These are phyloP conservation scores for Didymellaceae sp. DNA, from an alignment of 2,329 filamentous ascomycete genomes.

Conservation along the genomic window DNA sequence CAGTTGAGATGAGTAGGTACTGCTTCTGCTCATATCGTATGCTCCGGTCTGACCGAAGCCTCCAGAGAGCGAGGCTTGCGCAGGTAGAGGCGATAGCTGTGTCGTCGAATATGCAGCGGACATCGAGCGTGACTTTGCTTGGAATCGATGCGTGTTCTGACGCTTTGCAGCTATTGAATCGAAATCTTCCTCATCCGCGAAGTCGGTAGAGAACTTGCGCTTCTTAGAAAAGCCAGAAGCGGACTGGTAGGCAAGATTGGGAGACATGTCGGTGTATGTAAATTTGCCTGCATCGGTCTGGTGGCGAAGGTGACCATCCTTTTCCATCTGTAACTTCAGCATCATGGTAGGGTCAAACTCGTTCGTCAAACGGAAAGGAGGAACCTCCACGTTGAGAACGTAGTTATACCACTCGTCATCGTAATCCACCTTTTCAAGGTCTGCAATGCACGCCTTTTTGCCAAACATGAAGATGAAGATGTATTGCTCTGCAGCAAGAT, in stretches of 20 bases:
- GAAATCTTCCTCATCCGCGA: constrained; percentile 36
- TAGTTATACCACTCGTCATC: constrained; percentile 71
- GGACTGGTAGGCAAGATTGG: constrained; percentile 41
- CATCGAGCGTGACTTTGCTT: constrained; percentile 40
- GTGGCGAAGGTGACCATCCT: constrained; percentile 58
- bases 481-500: constrained; percentile 67
- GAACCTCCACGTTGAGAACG: constrained; percentile 73
- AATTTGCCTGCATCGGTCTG: constrained; percentile 66
- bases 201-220: constrained; percentile 43
- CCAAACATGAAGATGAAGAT: constrained; percentile 76
- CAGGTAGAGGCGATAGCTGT: constrained; percentile 48
- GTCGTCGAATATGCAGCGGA: constrained; percentile 42
- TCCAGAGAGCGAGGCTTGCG: constrained; percentile 45
- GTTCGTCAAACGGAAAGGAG: constrained; percentile 65
- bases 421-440: constrained; percentile 66
- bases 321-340: constrained; percentile 66
- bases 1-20: constrained; percentile 39
- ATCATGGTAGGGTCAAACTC: constrained; percentile 63
- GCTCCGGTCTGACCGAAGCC: constrained; percentile 46
- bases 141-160: constrained; percentile 46
- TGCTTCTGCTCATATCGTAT: constrained; percentile 48
- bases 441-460: constrained; percentile 72
- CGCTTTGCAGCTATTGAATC: constrained; percentile 46
- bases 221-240: constrained; percentile 39
- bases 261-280: constrained; percentile 61